Percentiles rank a stretch among this genome's conserved stretches.
Evolutionary conservation across 805 yeast species (phyloP).

Genomic region (Metschnikowia sp.): DNA sequence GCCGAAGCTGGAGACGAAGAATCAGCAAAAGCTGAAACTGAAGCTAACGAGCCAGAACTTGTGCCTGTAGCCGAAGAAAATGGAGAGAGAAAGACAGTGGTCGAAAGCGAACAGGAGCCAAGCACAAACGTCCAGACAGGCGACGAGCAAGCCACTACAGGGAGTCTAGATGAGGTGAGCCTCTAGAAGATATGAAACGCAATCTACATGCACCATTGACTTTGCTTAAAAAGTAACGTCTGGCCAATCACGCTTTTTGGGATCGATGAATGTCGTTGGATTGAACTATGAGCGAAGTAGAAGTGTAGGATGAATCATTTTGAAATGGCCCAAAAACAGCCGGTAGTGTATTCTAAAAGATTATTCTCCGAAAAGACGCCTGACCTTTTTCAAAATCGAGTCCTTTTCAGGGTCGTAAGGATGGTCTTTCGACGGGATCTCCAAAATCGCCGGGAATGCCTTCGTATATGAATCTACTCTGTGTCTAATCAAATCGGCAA

Average conservation of each 20-base stretch:
- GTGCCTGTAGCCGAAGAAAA: not conserved
- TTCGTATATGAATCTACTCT: constrained; percentile 78
- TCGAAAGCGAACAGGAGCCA: not conserved
- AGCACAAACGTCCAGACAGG: not conserved
- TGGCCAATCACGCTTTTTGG: not conserved
- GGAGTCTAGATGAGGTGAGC: constrained; percentile 5
- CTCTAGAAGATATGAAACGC: not conserved
- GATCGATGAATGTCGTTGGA: constrained; percentile 5
- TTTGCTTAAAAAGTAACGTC: not conserved
- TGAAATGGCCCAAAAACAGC: not conserved
- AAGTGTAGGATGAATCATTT: constrained; percentile 8
- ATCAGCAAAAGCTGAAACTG: not conserved
- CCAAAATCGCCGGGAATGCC: constrained; percentile 95
- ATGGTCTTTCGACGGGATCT: constrained; percentile 97
- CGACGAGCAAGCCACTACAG: constrained; percentile 1
- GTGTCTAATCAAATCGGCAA: constrained; percentile 85
- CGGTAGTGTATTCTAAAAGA: too few species aligned
- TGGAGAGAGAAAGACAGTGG: too few species aligned
- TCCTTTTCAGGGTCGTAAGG: constrained; percentile 99
- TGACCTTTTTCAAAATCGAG: constrained; percentile 87
- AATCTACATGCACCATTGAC: too few species aligned
- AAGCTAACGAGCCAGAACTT: not conserved
- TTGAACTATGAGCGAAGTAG: constrained; percentile 14
- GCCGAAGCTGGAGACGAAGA: too few species aligned
- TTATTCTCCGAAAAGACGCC: constrained; percentile 91